Evolutionary conservation across 2,329 filamentous ascomycete species (phyloP).

Genomic region (Thelonectria rubi): DNA sequence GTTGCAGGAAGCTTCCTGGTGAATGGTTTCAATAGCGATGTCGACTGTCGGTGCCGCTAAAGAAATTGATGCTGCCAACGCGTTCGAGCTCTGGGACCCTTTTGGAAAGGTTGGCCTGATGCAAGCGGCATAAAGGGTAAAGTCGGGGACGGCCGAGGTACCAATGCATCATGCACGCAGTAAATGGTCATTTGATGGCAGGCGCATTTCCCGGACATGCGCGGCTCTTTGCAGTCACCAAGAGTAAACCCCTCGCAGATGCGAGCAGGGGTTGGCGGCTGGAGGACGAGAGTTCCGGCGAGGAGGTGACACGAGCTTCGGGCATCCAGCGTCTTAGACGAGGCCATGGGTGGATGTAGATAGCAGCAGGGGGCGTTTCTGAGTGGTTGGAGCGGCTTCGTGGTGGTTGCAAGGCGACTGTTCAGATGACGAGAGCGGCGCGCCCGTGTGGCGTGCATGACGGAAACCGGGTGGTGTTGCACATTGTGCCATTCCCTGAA

Average conservation of each 20-base stretch:
- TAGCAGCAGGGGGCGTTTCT: conserved; percentile 22
- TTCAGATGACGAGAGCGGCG: conserved; percentile 42
- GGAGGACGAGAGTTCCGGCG: conserved; percentile 19
- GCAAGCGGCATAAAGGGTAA: conserved; percentile 6
- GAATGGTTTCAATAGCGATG: not conserved
- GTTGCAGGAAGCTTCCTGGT: not conserved
- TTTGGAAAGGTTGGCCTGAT: conserved; percentile 35
- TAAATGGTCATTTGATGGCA: conserved; percentile 15
- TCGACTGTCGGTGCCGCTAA: not conserved
- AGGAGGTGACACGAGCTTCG: conserved; percentile 31
- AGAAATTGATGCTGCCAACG: not conserved
- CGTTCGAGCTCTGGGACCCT: conserved; percentile 14
- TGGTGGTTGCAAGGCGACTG: conserved; percentile 34
- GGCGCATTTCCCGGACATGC: conserved; percentile 25
- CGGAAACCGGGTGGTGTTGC: conserved; percentile 31
- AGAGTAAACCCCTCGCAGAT: conserved; percentile 14
- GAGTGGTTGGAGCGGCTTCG: conserved; percentile 26
- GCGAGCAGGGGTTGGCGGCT: conserved; percentile 24
- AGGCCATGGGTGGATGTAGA: conserved; percentile 13
- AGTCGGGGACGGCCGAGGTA: conserved; percentile 20
- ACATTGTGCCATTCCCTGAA: conserved; percentile 26
- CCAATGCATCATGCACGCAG: conserved; percentile 11
- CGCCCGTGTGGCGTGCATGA: conserved; percentile 30
- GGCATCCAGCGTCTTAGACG: conserved; percentile 19
- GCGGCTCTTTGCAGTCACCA: conserved; percentile 23